Percentiles rank a stretch among this genome's conserved stretches.
These are phyloP conservation scores for Neofusicoccum cordaticola DNA, from an alignment of 2,329 filamentous ascomycete genomes.

Conservation along the genomic window DNA sequence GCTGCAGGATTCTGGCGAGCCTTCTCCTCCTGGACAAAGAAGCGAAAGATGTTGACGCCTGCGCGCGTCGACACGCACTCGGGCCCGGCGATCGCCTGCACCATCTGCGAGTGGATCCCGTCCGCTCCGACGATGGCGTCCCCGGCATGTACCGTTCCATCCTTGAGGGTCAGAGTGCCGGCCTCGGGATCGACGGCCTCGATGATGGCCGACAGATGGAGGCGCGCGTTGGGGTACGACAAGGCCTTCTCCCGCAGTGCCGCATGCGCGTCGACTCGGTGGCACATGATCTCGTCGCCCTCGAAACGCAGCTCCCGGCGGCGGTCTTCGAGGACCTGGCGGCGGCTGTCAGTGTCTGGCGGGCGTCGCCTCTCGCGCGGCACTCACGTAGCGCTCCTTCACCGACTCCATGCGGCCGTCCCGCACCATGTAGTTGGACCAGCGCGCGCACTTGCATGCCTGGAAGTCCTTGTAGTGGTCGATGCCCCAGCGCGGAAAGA, in stretches of 20 bases:
- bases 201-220: not conserved
- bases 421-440: constrained; percentile 10
- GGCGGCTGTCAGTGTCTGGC: not conserved
- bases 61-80: constrained; percentile 3
- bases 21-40: not conserved
- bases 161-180: not conserved
- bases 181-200: constrained; percentile 1
- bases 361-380: too few species aligned
- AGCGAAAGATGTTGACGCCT: constrained; percentile 12
- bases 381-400: not conserved
- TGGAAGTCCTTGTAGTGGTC: constrained; percentile 22
- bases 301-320: constrained; percentile 8
- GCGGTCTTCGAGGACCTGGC: not conserved
- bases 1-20: constrained; percentile 1
- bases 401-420: not conserved
- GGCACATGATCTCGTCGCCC: constrained; percentile 10
- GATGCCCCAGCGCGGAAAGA: constrained; percentile 36
- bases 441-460: constrained; percentile 17
- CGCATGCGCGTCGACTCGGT: constrained; percentile 5
- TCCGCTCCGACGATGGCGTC: constrained; percentile 5
- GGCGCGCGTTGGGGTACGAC: constrained; percentile 2
- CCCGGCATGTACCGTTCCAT: not conserved
- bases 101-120: constrained; percentile 11
- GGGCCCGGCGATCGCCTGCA: constrained; percentile 2
- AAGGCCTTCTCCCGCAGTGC: not conserved